Conservation (phyloP, 2,329 filamentous ascomycete genomes). For the Neofusicoccum parvum region DNA sequence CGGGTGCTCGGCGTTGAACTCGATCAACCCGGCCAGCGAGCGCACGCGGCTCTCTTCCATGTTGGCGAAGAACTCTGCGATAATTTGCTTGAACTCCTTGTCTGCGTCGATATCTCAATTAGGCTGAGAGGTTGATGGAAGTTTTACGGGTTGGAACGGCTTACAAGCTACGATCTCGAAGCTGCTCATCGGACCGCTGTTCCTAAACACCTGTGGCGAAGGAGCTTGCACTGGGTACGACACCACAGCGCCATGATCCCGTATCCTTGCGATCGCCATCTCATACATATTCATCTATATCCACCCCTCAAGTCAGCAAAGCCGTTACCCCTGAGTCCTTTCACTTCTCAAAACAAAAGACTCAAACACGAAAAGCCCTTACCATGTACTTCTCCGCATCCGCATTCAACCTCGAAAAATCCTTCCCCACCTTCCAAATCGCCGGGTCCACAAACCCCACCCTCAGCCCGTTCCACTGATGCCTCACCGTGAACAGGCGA, state of each 20-base stretch:
- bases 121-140: neutral
- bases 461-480: slow-evolving; percentile 34
- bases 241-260: slow-evolving; percentile 39
- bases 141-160: slow-evolving; percentile 9
- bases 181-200: slow-evolving; percentile 34
- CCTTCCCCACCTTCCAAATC: slow-evolving; percentile 39
- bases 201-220: slow-evolving; percentile 33
- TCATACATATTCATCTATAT: slow-evolving; percentile 39
- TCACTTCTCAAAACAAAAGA: neutral
- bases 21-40: slow-evolving; percentile 40
- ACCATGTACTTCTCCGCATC: slow-evolving; percentile 43
- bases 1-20: slow-evolving; percentile 41
- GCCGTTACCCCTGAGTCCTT: slow-evolving; percentile 6
- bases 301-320: slow-evolving; percentile 7
- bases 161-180: slow-evolving; percentile 41
- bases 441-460: slow-evolving; percentile 40
- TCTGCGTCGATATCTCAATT: slow-evolving; percentile 24
- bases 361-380: slow-evolving; percentile 16
- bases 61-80: slow-evolving; percentile 37
- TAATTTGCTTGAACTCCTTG: slow-evolving; percentile 38
- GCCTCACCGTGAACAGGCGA: slow-evolving; percentile 35
- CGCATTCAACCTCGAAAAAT: slow-evolving; percentile 37
- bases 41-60: slow-evolving; percentile 36
- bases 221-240: slow-evolving; percentile 38
- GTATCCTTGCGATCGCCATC: slow-evolving; percentile 36